Evolutionary conservation across 1,284 basidiomycete genomes (phyloP).

Genomic region (Thelephora terrestris): DNA sequence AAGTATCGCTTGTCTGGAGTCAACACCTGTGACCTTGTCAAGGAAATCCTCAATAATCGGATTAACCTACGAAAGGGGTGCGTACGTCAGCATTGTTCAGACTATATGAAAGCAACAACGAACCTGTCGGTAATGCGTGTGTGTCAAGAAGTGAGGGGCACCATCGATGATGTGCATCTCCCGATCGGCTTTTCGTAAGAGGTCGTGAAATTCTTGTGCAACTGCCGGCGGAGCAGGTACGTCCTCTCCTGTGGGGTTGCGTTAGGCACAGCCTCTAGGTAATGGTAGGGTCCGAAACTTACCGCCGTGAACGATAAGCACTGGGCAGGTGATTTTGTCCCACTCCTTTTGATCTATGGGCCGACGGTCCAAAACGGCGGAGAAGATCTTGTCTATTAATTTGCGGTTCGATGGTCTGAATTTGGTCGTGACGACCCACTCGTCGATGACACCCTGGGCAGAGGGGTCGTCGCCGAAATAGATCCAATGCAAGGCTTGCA

Average conservation of each 20-base stretch:
- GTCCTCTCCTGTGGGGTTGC: not conserved
- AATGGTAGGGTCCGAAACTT: not conserved
- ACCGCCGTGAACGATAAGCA: not conserved
- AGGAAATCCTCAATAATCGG: not conserved
- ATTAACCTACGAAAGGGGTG: not conserved
- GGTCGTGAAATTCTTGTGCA: not conserved
- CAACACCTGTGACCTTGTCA: not conserved
- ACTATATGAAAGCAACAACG: not conserved
- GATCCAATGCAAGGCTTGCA: not conserved
- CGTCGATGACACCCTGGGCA: not conserved
- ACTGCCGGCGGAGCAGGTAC: not conserved
- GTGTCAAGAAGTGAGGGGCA: conserved; percentile 1
- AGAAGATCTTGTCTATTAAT: not conserved
- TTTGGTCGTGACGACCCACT: not conserved
- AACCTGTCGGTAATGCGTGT: not conserved
- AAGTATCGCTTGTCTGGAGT: not conserved
- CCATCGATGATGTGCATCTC: not conserved
- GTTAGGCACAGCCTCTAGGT: not conserved
- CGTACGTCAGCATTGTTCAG: not conserved
- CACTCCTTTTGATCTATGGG: not conserved
- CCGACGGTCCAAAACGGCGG: not conserved
- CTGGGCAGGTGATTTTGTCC: not conserved
- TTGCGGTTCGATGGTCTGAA: conserved; percentile 1
- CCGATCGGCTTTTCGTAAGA: not conserved
- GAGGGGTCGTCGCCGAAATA: not conserved